These are phyloP conservation scores for Ceratobasidium sp. DNA, from an alignment of 1,284 basidiomycete species.

Conservation along the genomic window DNA sequence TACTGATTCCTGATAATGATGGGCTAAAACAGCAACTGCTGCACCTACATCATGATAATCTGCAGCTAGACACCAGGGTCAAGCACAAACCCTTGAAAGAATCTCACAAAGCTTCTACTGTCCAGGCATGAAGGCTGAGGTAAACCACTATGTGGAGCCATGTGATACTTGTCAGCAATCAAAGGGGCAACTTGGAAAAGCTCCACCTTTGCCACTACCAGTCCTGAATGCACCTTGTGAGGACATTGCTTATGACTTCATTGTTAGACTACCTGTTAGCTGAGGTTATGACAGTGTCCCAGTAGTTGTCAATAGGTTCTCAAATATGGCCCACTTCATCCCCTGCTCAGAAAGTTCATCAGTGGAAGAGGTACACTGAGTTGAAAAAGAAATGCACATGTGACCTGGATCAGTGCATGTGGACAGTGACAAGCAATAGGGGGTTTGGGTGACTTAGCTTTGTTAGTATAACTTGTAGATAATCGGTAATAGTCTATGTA, in stretches of 20 bases:
- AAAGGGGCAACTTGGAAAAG: too few relatives aligned
- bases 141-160: constrained; percentile 39
- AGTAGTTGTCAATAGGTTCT: constrained; percentile 48
- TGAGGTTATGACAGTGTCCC: constrained; percentile 47
- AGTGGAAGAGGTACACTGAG: too few relatives aligned
- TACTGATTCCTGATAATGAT: constrained; percentile 41
- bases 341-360: constrained; percentile 41
- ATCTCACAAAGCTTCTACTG: constrained; percentile 37
- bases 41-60: constrained; percentile 25
- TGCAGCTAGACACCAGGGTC: constrained; percentile 37
- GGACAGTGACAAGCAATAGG: too few relatives aligned
- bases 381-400: too few relatives aligned
- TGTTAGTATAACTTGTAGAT: too few relatives aligned
- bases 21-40: neutral
- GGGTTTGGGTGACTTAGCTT: too few relatives aligned
- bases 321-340: constrained; percentile 48
- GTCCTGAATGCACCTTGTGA: constrained; percentile 49
- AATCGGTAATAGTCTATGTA: too few relatives aligned
- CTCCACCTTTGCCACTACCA: constrained; percentile 42
- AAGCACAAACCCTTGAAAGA: constrained; percentile 20
- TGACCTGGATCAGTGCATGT: too few relatives aligned
- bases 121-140: constrained; percentile 34
- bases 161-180: constrained; percentile 43
- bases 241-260: too few relatives aligned
- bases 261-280: constrained; percentile 47